These are phyloP conservation scores for Pichia nakasei DNA, from an alignment of 805 yeast genomes.

Conservation along the genomic window DNA sequence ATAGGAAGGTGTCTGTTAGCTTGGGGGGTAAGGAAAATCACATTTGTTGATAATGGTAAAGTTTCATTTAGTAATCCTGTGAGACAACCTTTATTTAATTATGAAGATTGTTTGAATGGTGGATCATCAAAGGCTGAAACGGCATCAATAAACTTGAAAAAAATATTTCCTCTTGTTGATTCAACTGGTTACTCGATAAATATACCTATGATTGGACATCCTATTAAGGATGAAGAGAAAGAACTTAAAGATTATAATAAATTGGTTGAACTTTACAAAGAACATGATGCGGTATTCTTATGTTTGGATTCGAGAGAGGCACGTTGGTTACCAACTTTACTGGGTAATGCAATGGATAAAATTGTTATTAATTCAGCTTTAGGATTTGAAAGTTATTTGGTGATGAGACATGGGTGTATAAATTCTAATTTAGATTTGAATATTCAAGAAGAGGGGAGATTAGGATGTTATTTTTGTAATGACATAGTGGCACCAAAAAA, in stretches of 20 bases:
- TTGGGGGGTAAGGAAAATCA: constrained; percentile 86
- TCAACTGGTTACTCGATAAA: constrained; percentile 57
- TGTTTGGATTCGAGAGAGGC: constrained; percentile 93
- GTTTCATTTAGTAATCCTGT: constrained; percentile 94
- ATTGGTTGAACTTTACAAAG: constrained; percentile 44
- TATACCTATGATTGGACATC: constrained; percentile 96
- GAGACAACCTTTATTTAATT: constrained; percentile 78
- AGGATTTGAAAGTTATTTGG: constrained; percentile 89
- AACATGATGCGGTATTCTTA: constrained; percentile 71
- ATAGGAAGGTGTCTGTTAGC: constrained; percentile 80
- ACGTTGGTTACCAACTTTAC: constrained; percentile 92
- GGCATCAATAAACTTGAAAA: constrained; percentile 67
- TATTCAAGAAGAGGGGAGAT: constrained; percentile 27
- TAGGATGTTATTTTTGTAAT: constrained; percentile 94
- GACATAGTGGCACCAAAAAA: constrained; percentile 94
- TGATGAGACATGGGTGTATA: constrained; percentile 81
- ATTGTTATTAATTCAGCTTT: constrained; percentile 85
- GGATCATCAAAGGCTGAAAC: constrained; percentile 69
- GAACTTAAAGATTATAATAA: constrained; percentile 44
- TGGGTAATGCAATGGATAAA: constrained; percentile 60
- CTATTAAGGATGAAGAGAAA: constrained; percentile 46
- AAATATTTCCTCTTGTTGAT: constrained; percentile 70
- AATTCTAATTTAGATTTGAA: constrained; percentile 16
- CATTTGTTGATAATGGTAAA: constrained; percentile 83
- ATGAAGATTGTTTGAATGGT: constrained; percentile 70